Conservation (phyloP, 2,329 filamentous ascomycete genomes). For the Cyphellophora europaea region DNA sequence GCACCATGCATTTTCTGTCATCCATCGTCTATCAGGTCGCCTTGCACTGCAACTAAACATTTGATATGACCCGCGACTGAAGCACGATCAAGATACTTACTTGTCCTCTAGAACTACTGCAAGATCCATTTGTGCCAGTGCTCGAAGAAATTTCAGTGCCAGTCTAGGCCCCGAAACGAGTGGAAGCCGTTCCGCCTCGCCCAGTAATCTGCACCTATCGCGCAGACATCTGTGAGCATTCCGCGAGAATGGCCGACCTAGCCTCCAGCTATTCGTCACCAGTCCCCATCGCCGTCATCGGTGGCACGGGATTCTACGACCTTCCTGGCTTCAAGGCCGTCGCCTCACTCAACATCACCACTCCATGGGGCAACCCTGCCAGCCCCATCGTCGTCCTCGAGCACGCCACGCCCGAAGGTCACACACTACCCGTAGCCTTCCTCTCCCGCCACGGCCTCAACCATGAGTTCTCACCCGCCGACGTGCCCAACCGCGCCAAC, state of each 20-base stretch:
- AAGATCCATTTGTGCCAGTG: too few relatives aligned
- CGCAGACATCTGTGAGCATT: too few relatives aligned
- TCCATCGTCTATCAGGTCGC: too few relatives aligned
- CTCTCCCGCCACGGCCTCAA: constrained; percentile 82
- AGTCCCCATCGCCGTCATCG: constrained; percentile 80
- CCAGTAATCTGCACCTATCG: too few relatives aligned
- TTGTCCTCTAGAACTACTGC: too few relatives aligned
- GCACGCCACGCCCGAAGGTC: constrained; percentile 63
- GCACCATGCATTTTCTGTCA: too few relatives aligned
- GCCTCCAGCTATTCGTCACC: constrained; percentile 38
- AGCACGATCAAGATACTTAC: too few relatives aligned
- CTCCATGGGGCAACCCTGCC: constrained; percentile 80
- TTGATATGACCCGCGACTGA: too few relatives aligned
- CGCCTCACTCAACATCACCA: constrained; percentile 64
- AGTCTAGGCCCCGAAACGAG: too few relatives aligned
- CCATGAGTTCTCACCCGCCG: constrained; percentile 86
- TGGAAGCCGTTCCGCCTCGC: too few relatives aligned
- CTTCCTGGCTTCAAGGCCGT: constrained; percentile 81
- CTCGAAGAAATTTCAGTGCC: too few relatives aligned
- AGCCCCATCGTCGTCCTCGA: constrained; percentile 77
- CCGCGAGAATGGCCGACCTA: not conserved
- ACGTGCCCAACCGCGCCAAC: constrained; percentile 91
- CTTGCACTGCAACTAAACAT: too few relatives aligned
- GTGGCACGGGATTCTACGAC: constrained; percentile 83
- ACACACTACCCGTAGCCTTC: constrained; percentile 66